phyloP scores from a whole-genome alignment of 129 eudicot genomes.

The Oenanthe sinensis region DNA sequence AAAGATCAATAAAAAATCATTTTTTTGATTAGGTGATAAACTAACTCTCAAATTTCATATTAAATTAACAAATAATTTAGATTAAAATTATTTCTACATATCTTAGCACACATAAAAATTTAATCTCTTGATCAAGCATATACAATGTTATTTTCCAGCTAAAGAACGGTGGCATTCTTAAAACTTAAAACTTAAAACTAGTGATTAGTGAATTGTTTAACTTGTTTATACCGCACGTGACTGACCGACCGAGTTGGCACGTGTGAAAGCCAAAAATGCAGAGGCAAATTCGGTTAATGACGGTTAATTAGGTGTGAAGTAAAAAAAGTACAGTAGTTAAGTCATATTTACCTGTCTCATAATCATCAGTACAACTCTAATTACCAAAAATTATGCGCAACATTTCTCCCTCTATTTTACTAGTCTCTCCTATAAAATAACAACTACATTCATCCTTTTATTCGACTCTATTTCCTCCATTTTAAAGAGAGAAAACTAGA shows the following conservation, averaged over 20 bases:
- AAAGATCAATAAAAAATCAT: too few relatives aligned
- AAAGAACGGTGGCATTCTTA: background rate
- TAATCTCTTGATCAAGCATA: too few relatives aligned
- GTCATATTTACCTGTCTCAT: slow-evolving; percentile 11
- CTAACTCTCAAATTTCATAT: too few relatives aligned
- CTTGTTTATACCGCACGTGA: background rate
- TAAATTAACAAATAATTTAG: too few relatives aligned
- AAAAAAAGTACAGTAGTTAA: slow-evolving; percentile 22
- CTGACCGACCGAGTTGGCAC: slow-evolving; percentile 3
- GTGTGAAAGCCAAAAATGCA: background rate
- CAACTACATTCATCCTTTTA: slow-evolving; percentile 1
- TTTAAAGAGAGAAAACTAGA: background rate
- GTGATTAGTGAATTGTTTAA: background rate
- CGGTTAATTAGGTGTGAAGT: slow-evolving; percentile 40
- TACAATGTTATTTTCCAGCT: background rate
- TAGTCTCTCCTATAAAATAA: slow-evolving; percentile 5
- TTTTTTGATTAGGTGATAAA: too few relatives aligned
- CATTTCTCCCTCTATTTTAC: background rate
- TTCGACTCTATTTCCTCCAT: background rate
- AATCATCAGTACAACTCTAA: background rate
- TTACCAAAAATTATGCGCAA: background rate
- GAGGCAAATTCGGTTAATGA: slow-evolving; percentile 13
- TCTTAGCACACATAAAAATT: too few relatives aligned
- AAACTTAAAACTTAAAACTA: background rate
- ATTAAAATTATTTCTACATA: too few relatives aligned